Evolutionary conservation across 2,329 filamentous ascomycete species (phyloP), one percentile per base, ranked within the genome.

Genomic region (Pleomassaria siparia): DNA sequence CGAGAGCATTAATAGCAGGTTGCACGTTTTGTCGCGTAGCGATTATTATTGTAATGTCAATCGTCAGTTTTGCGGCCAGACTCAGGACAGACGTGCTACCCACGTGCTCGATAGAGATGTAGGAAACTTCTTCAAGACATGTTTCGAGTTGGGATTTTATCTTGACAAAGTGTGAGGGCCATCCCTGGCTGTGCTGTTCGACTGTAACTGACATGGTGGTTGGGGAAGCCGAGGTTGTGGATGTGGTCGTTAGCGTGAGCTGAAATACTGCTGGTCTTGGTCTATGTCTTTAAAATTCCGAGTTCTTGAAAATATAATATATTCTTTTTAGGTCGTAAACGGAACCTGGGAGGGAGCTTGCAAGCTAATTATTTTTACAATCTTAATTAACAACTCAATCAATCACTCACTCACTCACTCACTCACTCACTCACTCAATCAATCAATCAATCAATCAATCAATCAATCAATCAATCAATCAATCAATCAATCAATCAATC

Each of bases 41-140:
- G 33, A 71, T 61, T 26, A 72, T 61, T 43, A 72, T 61, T 43
- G 68, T 63, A n/a, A 72, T 53, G 52, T 73, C 69, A 44, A 72
- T 63, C 36, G 64, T 63, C n/a, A 69, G 67, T 44, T 70, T 71
- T 10, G 68, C 67, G n/a, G 55, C 58, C 3, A 72, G 59, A 13
- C 50, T 51, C 0, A 64, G 66, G 3, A 72, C 62, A 8, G 70
- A 70, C 21, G 70, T 72, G 46, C 66, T 69, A 41, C 69, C 69
- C 28, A 72, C 58, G 50, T 73, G 70, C 48, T 72, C 63, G 49
- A 72, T 70, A 21, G 56, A 58, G 11, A 62, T 30, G 41, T 54
- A 44, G 1, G 43, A 10, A 33, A 58, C 42, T 37, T 33, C 44
- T 22, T 44, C 36, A 7, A 70, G 53, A 16, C 53, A 43, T 4